Evolutionary conservation across 2,329 filamentous ascomycete species (phyloP), one percentile per base, ranked within the genome.

Genomic region (Pseudovirgaria hyperparasitica): DNA sequence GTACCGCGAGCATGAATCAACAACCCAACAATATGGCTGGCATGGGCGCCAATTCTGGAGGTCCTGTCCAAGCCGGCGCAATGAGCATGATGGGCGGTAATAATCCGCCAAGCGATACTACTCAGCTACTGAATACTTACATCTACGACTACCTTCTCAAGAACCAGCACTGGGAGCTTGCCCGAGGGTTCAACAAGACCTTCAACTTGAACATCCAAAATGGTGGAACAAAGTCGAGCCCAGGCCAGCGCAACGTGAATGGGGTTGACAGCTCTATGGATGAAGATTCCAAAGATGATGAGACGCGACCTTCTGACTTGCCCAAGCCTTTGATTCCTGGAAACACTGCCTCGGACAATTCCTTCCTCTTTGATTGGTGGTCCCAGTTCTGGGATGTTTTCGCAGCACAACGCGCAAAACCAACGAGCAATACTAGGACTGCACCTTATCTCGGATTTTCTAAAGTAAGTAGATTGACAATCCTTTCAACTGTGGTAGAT

Each of bases 281-380:
- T 43, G 76, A 74, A n/a, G 84, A 92, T 48, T 68, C 63, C 35
- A 90, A 90, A 58, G 79, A 87, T 39, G 76, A 79, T 36, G 76
- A 82, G 39, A 86, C 87, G 50, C 67, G 79, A 22, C 81, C 82
- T 1, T 71, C 76, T 31, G 85, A 92, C 46, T 67, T 96, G 20
- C 87, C 87, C 4, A 66, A 71, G 5, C 76, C 84, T 9, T 74
- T 73, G 36, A 62, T 84, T 5, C 73, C 76, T 9, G 67, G 37
- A 19, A 38, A 64, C 48, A 68, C 70, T 25, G 64, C 65, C 34
- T 68, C 68, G 29, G 79, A 78, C 43, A 80, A 71, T 35, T 82
- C 82, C 15, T 96, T 98, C 46, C 65, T 98, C n/a, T 79, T 84
- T 41, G 90, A 96, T 46, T 98, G 90, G 90, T 98, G 92, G 63